Base-by-base conservation (phyloP, 2,329 filamentous ascomycete species). In the Escovopsis weberi region DNA sequence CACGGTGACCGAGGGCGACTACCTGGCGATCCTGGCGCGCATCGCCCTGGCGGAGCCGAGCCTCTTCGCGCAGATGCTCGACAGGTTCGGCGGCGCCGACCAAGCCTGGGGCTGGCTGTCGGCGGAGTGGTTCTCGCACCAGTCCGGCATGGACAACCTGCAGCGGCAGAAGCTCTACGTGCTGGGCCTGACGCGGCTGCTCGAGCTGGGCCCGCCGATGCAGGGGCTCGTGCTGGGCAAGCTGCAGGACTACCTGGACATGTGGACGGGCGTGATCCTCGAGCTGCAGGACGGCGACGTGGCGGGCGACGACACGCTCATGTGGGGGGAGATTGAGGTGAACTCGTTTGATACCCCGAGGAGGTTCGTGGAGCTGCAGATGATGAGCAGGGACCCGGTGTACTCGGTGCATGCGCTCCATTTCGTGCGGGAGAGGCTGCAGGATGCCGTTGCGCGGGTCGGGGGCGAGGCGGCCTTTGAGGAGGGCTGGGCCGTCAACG, bases 21-120 rank as follows among this genome's bases (percentile, higher is more conserved):
- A 94, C 58, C 82, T 94, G 55, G 75, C 78, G 4, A 78, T 96
- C 2, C 69, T 98, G 2, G 80, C 85, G 2, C 81, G 88, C 1
- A 72, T 96, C 12, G 75, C 80, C 0, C 64, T 94, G 2, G 78
- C 80, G 1, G 82, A 82, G 33, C 85, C 88, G 1, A 62, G 62
- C 2, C 66, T 83, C 2, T 82, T 94, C 50, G 65, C 80, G 4
- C 67, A 74, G 15, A 65, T 78, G 59, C 59, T 81, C 15, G 59
- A 60, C 15, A 62, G 65, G 4, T 62, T 70, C 45, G 66, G 65
- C 1, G 53, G 59, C 7, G 49, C 75, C 4, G 66, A 71, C 3
- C 62, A 68, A 37, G 66, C 74, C 7, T 80, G 75, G 75, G 52
- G 55, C 6, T 81, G 77, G 77, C 64, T 81, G 5, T 67, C 67